Conservation (phyloP, 2,329 filamentous ascomycete genomes). For the Drechslerella coelobrocha region DNA sequence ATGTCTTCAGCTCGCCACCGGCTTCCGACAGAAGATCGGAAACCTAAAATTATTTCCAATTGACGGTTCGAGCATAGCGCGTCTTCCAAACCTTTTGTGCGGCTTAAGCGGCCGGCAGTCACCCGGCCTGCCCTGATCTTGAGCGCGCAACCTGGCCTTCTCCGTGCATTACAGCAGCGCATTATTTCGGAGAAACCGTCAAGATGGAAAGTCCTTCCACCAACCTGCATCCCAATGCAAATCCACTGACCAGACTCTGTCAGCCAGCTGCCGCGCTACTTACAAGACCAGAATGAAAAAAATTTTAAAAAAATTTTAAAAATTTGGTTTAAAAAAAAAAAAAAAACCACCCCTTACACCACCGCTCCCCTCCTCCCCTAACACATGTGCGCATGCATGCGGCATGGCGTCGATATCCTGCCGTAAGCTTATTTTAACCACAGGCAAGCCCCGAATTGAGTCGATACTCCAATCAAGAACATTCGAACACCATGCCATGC, state of each 20-base stretch:
- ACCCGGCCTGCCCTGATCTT: too few relatives aligned
- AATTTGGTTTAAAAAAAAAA: too few relatives aligned
- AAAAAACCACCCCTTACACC: too few relatives aligned
- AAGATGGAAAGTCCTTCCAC: conserved; percentile 3
- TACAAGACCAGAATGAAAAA: too few relatives aligned
- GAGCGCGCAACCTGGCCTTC: too few relatives aligned
- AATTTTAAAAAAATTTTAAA: too few relatives aligned
- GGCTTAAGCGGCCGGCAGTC: too few relatives aligned
- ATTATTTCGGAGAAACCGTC: neutral
- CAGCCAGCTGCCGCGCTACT: neutral
- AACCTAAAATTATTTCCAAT: too few relatives aligned
- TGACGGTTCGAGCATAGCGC: neutral
- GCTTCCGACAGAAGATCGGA: too few relatives aligned
- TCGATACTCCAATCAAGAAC: neutral
- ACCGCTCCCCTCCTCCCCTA: too few relatives aligned
- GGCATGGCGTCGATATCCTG: neutral
- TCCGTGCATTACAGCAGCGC: neutral
- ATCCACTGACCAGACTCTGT: neutral
- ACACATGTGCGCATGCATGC: conserved; percentile 1
- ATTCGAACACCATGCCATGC: neutral
- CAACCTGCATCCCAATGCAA: neutral
- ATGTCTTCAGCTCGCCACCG: too few relatives aligned
- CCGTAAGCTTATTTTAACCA: neutral
- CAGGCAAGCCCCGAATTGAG: neutral
- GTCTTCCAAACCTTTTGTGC: neutral